These are phyloP conservation scores for Taphrina betulina DNA, from an alignment of 1,139 yeast genomes.

Conservation along the genomic window DNA sequence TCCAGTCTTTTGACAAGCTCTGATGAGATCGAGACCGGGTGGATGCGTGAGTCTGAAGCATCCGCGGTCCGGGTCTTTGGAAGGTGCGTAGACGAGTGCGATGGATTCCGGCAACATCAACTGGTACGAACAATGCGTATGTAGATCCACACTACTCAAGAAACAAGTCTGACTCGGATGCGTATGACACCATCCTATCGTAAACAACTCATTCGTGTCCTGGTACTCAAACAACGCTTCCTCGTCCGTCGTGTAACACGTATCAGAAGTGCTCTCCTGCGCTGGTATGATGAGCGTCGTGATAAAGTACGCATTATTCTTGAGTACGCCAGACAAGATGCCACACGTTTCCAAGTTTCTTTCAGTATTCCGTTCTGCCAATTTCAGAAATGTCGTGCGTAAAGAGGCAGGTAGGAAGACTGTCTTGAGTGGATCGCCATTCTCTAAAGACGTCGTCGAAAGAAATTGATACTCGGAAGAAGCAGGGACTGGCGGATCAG, in stretches of 20 bases:
- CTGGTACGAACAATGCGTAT: constrained; percentile 63
- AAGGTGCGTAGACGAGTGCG: constrained; percentile 62
- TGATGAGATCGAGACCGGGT: constrained; percentile 56
- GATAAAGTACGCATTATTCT: constrained; percentile 58
- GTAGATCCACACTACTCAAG: constrained; percentile 60
- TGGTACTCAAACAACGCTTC: constrained; percentile 55
- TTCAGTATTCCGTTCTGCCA: constrained; percentile 52
- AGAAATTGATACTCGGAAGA: constrained; percentile 12
- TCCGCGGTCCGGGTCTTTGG: constrained; percentile 52
- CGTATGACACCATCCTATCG: constrained; percentile 68
- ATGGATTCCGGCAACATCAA: constrained; percentile 66
- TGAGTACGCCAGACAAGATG: constrained; percentile 57
- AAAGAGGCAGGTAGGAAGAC: constrained; percentile 52
- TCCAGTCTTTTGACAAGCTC: constrained; percentile 47
- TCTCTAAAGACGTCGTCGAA: constrained; percentile 47
- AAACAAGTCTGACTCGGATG: constrained; percentile 68
- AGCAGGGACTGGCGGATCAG: neutral
- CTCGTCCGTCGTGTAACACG: constrained; percentile 59
- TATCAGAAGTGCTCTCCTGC: constrained; percentile 58
- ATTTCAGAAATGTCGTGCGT: constrained; percentile 47
- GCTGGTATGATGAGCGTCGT: constrained; percentile 60
- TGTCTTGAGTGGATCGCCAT: constrained; percentile 54
- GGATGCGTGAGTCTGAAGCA: constrained; percentile 61
- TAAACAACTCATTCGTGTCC: constrained; percentile 55
- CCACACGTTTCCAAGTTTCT: constrained; percentile 62